phyloP scores from a whole-genome alignment of 331 rosid species.

The Pyracantha coccinea region DNA sequence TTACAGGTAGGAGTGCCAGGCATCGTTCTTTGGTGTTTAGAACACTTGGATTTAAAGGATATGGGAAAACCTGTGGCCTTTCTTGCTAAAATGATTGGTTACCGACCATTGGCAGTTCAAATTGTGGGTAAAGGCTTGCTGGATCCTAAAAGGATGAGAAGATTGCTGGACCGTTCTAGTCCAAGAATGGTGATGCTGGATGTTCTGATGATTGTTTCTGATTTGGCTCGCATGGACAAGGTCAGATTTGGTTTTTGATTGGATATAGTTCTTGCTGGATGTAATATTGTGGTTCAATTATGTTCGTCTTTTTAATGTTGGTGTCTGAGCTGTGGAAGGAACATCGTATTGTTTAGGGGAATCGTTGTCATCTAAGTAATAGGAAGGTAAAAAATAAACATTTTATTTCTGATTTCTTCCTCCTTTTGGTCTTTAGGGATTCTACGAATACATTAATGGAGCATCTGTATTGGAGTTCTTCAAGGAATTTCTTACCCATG shows the following conservation, averaged over 20 bases:
- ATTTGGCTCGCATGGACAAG: constrained; percentile 96
- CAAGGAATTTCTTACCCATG: constrained; percentile 67
- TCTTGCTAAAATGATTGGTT: constrained; percentile 77
- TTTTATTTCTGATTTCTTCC: not conserved
- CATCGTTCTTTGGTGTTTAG: constrained; percentile 62
- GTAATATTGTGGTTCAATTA: not conserved
- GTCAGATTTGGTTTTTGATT: constrained; percentile 35
- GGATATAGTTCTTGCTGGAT: not conserved
- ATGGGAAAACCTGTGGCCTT: constrained; percentile 77
- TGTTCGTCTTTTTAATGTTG: not conserved
- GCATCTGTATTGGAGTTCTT: constrained; percentile 80
- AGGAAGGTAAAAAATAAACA: not conserved
- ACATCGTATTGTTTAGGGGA: not conserved
- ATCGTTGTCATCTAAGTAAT: not conserved
- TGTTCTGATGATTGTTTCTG: constrained; percentile 80
- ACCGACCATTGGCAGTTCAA: constrained; percentile 75
- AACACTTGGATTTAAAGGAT: constrained; percentile 54
- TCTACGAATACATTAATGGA: constrained; percentile 67
- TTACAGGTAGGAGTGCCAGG: constrained; percentile 81
- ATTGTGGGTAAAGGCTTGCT: constrained; percentile 75
- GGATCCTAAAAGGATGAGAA: constrained; percentile 69
- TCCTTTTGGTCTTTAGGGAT: constrained; percentile 41
- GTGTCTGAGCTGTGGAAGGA: not conserved
- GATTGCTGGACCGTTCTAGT: constrained; percentile 48
- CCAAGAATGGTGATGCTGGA: constrained; percentile 73